These are phyloP conservation scores for Cordyceps farinosa DNA, from an alignment of 2,329 filamentous ascomycete species.

Conservation along the genomic window DNA sequence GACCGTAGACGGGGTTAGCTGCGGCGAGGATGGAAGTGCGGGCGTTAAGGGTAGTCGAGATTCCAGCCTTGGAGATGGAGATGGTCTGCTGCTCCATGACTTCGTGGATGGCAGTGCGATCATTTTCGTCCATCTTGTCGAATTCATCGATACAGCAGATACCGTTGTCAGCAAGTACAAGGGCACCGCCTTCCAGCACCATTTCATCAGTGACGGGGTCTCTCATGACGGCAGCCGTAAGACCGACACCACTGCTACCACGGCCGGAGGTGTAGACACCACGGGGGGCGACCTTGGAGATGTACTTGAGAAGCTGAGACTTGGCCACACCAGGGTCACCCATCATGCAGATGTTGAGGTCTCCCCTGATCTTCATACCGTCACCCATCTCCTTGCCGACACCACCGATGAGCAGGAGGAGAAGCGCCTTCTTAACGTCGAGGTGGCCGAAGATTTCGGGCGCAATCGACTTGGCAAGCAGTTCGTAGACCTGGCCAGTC, in stretches of 20 bases:
- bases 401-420: constrained; percentile 93
- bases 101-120: constrained; percentile 79
- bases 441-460: constrained; percentile 96
- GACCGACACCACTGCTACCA: constrained; percentile 76
- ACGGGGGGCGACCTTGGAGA: constrained; percentile 93
- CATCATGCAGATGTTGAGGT: constrained; percentile 99
- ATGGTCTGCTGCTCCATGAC: constrained; percentile 89
- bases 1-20: constrained; percentile 94
- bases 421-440: constrained; percentile 95
- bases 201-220: constrained; percentile 82
- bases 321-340: constrained; percentile 99
- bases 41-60: constrained; percentile 80
- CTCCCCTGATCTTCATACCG: constrained; percentile 97
- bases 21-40: constrained; percentile 93
- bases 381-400: constrained; percentile 96
- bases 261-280: constrained; percentile 82
- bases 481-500: constrained; percentile 91
- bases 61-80: constrained; percentile 73
- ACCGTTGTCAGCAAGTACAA: constrained; percentile 77
- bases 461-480: constrained; percentile 91
- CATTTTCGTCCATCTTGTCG: constrained; percentile 85
- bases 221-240: constrained; percentile 79
- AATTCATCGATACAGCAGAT: constrained; percentile 87
- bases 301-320: constrained; percentile 96
- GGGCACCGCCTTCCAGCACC: constrained; percentile 75